Base-by-base conservation (phyloP, 306 rosid species). In the Casuarina glauca region DNA sequence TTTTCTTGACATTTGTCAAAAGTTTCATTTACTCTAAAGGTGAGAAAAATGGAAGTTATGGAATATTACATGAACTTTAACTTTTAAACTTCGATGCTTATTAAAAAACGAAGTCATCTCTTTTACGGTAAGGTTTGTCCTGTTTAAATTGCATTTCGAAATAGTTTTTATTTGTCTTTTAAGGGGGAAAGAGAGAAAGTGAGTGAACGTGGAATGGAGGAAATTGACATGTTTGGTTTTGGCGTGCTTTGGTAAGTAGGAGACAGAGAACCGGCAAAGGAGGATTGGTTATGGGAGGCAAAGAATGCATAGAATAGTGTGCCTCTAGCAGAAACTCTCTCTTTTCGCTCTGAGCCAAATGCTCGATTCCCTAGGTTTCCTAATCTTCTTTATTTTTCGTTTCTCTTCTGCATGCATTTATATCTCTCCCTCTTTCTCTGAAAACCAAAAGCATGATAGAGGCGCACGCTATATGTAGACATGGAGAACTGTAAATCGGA, bases 241-340 rank as follows among this genome's bases (percentile, higher is more conserved):
- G 92, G 90, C 84, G 87, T 80, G 83, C 72, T 78, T 80, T 86
- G 87, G 77, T 78, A 80, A 75, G 79, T 81, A 79, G 89, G 90
- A 84, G 92, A 91, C 94, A 93, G 71, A 39, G 80, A 49, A 88
- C 87, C 90, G 88, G 97, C 90, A 88, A 89, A 87, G 88, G 70
- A 87, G 93, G 97, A 86, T 77, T 78, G 81, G 80, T 70, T 45
- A 50, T 67, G 19, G 75, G 81, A 55, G 71, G 80, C 79, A 82
- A 75, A 81, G 69, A 62, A 78, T 57, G 89, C 96, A 91, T 90
- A 70, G 96, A 89, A 83, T 64, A 78, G 80, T 74, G 91, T 82
- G 82, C 89, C 73, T 51, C 66, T 67, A 20, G 6, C 74, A 39
- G 41, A 13, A 12, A 10, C 51, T 39, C 26, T 8, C 60, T 26